Percentiles rank a stretch among this genome's conserved stretches.
Conservation (phyloP, 495 filamentous ascomycete genomes). For the Ramalina intermedia region DNA sequence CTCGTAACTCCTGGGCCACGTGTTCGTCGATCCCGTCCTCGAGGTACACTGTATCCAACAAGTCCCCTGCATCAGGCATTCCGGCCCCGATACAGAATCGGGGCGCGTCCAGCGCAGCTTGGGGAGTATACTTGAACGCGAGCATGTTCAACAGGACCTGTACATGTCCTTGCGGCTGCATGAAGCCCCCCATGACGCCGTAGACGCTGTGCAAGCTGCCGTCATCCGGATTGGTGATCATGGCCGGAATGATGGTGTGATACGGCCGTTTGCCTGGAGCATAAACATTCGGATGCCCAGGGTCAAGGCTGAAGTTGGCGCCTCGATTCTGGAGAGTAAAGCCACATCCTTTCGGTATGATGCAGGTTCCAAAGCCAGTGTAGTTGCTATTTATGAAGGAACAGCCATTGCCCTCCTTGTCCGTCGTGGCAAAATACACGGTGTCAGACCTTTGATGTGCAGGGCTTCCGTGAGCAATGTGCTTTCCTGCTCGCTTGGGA, state of each 20-base stretch:
- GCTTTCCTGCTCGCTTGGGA: slow-evolving; percentile 38
- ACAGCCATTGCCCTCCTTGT: slow-evolving; percentile 71
- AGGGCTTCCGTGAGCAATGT: slow-evolving; percentile 46
- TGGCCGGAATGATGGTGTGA: slow-evolving; percentile 92
- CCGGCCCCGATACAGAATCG: slow-evolving; percentile 67
- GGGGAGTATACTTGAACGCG: slow-evolving; percentile 68
- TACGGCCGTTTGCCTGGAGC: slow-evolving; percentile 82
- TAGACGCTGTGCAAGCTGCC: slow-evolving; percentile 66
- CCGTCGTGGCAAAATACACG: slow-evolving; percentile 81
- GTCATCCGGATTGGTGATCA: slow-evolving; percentile 65
- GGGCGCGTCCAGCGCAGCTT: slow-evolving; percentile 83
- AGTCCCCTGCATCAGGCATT: slow-evolving; percentile 39
- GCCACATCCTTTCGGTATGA: slow-evolving; percentile 69
- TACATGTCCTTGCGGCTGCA: slow-evolving; percentile 97
- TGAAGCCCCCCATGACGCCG: slow-evolving; percentile 96
- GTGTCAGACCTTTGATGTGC: slow-evolving; percentile 70
- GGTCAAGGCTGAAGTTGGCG: slow-evolving; percentile 57
- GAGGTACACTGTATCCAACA: slow-evolving; percentile 51
- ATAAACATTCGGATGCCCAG: slow-evolving; percentile 60
- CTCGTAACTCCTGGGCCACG: slow-evolving; percentile 47
- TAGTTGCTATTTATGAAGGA: slow-evolving; percentile 97
- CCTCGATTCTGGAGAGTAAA: slow-evolving; percentile 96
- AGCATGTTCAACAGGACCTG: slow-evolving; percentile 88
- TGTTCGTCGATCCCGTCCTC: slow-evolving; percentile 71
- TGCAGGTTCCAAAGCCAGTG: slow-evolving; percentile 74